Base-by-base conservation (phyloP, 2,329 filamentous ascomycete species). In the Xylariaceae sp. region DNA sequence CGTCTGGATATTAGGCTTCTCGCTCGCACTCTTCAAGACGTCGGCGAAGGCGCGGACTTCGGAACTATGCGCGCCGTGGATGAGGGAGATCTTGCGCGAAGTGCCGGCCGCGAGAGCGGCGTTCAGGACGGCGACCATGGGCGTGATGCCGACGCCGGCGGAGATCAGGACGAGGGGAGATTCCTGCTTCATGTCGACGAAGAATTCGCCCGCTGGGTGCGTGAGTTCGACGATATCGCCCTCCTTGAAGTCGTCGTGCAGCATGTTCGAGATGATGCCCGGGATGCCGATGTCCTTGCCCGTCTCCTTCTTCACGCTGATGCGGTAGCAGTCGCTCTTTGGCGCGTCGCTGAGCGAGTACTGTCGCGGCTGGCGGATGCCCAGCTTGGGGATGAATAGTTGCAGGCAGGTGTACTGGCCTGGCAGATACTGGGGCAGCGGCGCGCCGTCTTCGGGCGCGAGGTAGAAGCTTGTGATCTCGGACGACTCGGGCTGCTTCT, bases 381-480 rank as follows among this genome's bases (percentile, higher is more conserved):
- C 81, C 18, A 88, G 78, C 52, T 80, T 76, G 0, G 86, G 83
- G 0, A 91, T 80, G 51, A 80, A 76, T 1, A 88, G 72, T 64
- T 82, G 82, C 55, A 92, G 73, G 48, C 84, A 87, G 68, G 91
- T 80, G 69, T 91, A 92, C 73, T 92, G 88, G 42, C 89, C 89
- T 0, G 89, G 87, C 48, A 80, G 76, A 75, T 83, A 92, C 0
- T 64, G 51, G 0, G 88, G 87, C 10, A 92, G 76, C 1, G 73
- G 67, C 50, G 65, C 66, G 51, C 77, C 79, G 63, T 91, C 87
- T 18, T 81, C 77, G 0, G 88, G 88, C 61, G 80, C 78, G 9
- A 92, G 80, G 73, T 90, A 88, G 73, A 92, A 88, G 56, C 83
- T 88, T 11, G 82, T 85, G 64, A 92, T 81, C 52, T 73, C 80